Evolutionary conservation across 345 rosid species (phyloP).

Genomic region (Eutrema heterophyllum): DNA sequence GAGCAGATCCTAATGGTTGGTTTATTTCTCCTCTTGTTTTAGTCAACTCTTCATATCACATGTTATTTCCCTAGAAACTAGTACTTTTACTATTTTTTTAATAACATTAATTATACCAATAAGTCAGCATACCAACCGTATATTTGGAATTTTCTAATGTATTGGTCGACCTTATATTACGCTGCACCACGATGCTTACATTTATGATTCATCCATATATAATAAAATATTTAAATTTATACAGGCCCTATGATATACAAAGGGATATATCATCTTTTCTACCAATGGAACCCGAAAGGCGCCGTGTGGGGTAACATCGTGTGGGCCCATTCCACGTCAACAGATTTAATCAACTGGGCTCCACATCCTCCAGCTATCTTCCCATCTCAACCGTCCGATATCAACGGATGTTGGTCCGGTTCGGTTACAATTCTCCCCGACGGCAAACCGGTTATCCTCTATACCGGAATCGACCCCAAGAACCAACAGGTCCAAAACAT

Average conservation of each 20-base stretch:
- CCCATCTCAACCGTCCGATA: conserved; percentile 51
- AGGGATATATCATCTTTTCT: conserved; percentile 69
- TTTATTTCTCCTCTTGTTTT: background rate
- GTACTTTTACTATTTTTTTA: background rate
- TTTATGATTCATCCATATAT: background rate
- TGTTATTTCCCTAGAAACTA: conserved; percentile 16
- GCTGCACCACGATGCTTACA: conserved; percentile 18
- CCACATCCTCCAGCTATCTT: conserved; percentile 52
- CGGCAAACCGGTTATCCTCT: conserved; percentile 53
- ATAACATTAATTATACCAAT: conserved; percentile 1
- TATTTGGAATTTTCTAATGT: conserved; percentile 13
- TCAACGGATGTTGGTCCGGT: conserved; percentile 75
- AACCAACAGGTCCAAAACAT: conserved; percentile 56
- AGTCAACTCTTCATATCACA: conserved; percentile 31
- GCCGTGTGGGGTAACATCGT: conserved; percentile 70
- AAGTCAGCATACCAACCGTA: conserved; percentile 17
- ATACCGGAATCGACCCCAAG: conserved; percentile 48
- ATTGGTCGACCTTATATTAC: conserved; percentile 10
- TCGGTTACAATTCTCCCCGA: conserved; percentile 53
- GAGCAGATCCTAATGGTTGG: conserved; percentile 78
- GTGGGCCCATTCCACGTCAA: conserved; percentile 85
- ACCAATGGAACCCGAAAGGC: conserved; percentile 71
- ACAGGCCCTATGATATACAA: conserved; percentile 69
- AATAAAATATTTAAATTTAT: background rate
- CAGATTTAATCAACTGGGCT: conserved; percentile 61